Conservation (phyloP, 768 basidiomycete genomes). For the Tricholoma furcatifolium region DNA sequence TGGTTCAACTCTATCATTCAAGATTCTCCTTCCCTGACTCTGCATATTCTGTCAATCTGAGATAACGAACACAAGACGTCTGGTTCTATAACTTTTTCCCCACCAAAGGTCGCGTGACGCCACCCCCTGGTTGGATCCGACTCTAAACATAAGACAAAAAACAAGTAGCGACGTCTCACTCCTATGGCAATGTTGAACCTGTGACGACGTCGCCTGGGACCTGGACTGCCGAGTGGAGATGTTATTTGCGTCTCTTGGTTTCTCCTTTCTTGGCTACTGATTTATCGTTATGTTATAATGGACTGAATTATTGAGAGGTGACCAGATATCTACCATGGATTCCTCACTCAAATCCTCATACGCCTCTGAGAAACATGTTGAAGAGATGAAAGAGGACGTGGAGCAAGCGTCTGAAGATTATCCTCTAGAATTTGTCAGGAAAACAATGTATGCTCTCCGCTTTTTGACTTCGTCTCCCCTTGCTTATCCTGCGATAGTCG, state of each 20-base stretch:
- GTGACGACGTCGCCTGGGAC: constrained; percentile 4
- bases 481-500: constrained; percentile 19
- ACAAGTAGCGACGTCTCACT: not conserved
- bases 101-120: not conserved
- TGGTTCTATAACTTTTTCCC: no score
- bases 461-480: not conserved
- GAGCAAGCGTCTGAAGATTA: constrained; percentile 10
- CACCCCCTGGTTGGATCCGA: constrained; percentile 1
- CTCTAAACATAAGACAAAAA: not conserved
- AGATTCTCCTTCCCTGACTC: no score
- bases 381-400: constrained; percentile 18
- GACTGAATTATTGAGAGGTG: not conserved
- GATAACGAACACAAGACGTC: no score
- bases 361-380: constrained; percentile 19
- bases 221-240: constrained; percentile 6
- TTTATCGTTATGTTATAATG: constrained; percentile 7
- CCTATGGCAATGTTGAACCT: constrained; percentile 2
- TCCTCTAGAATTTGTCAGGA: constrained; percentile 20
- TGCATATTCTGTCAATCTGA: no score
- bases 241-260: constrained; percentile 3
- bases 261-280: constrained; percentile 3
- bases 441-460: constrained; percentile 11
- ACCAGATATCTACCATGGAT: constrained; percentile 6
- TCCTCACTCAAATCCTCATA: constrained; percentile 21
- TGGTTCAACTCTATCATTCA: no score